Evolutionary conservation across 192 early-diverging fungal species (phyloP), one percentile per base, ranked within the genome.

Genomic region (Mortierella alpina): DNA sequence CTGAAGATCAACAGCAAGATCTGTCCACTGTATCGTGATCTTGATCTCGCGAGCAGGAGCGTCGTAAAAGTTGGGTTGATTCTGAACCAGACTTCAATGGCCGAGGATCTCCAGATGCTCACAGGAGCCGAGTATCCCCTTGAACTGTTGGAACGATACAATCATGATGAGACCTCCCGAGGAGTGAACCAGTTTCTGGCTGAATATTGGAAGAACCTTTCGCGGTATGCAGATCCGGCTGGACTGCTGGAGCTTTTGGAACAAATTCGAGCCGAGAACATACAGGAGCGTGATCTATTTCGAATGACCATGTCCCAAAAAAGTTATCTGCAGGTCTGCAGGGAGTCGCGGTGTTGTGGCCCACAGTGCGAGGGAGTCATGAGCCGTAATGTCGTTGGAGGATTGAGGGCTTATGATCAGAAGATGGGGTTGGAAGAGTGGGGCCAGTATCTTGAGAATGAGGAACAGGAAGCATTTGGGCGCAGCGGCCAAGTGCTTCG

Each of bases 101-200:
- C 23, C n/a, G 51, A 66, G 40, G 64, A 66, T 31, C 17, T 66
- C 5, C 2, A 40, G 52, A 41, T 31, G 14, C 39, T 66, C 51
- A 66, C 64, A 5, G 52, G 52, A 12, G 22, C 64, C 10, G 64
- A 66, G 40, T 66, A 50, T 39, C 64, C 64, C n/a, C 22, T 66
- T 15, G 64, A 66, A n/a, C 49, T 66, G 6, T 66, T 52, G 14
- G 51, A 52, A 11, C 49, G 51, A 17, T 66, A 54, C 31, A 51
- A 39, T 4, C 22, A 13, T n/a, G 39, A 42, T 2, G 42, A 54
- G 41, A 22, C 31, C 31, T 31, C 31, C 31, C 31, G 31, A 1
- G 31, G 31, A 41, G 5, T 66, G 64, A 12, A 47, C 15, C 20
- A 7, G 22, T 66, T 66, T 41, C 53, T 56, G 42, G 7, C n/a